Conservation (phyloP, 352 stramenopile genomes). For the Globisporangium megalacanthum region DNA sequence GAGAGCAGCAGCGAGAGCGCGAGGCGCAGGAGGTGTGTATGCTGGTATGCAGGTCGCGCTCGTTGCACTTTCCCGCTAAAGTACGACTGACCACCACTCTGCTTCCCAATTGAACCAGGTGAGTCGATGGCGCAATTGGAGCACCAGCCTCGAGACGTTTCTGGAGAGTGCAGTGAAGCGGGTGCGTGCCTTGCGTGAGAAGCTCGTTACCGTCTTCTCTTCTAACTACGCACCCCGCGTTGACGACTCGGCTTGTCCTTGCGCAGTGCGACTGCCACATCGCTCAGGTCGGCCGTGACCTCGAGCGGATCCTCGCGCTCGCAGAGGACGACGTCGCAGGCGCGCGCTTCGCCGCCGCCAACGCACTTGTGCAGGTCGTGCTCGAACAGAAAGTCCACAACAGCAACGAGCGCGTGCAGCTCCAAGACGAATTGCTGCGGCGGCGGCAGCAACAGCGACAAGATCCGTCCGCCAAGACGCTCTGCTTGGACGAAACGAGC, state of each 20-base stretch:
- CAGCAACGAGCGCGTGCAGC: constrained; percentile 25
- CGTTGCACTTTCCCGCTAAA: background rate
- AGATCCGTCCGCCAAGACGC: background rate
- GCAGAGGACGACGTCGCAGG: constrained; percentile 30
- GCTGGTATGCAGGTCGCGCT: background rate
- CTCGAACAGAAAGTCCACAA: constrained; percentile 59
- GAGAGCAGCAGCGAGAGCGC: constrained; percentile 5
- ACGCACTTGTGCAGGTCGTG: constrained; percentile 48
- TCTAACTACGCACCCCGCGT: background rate
- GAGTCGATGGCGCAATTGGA: constrained; percentile 14
- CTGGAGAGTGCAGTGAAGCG: constrained; percentile 25
- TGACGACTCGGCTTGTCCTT: background rate
- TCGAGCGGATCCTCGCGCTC: constrained; percentile 45
- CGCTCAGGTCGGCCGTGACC: constrained; percentile 19
- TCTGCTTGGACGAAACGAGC: background rate
- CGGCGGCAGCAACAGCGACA: constrained; percentile 5
- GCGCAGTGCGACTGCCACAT: constrained; percentile 52
- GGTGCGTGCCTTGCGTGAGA: background rate
- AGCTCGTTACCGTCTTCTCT: background rate
- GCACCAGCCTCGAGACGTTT: constrained; percentile 25
- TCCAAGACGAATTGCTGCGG: constrained; percentile 28
- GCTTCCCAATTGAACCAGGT: constrained; percentile 9
- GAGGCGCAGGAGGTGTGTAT: constrained; percentile 19
- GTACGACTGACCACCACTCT: background rate
- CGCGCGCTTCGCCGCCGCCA: constrained; percentile 50